phyloP scores from a whole-genome alignment of 2,329 filamentous ascomycete species.

The Teratosphaeria gauchensis region DNA sequence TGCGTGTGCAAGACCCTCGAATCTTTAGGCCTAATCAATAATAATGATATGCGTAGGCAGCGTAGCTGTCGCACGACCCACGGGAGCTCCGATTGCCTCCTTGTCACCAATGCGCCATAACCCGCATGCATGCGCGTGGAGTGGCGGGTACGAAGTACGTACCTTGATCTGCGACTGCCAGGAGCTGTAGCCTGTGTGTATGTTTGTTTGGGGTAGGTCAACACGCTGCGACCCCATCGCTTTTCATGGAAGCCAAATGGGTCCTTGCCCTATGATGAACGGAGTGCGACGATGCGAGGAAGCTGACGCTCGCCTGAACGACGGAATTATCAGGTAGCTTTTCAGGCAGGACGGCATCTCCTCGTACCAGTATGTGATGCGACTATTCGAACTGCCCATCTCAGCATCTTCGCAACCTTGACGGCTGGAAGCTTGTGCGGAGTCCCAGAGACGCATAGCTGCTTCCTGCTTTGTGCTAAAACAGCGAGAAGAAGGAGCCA shows the following conservation, averaged over 20 bases:
- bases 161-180: neutral
- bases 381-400: neutral
- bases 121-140: neutral
- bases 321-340: neutral
- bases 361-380: neutral
- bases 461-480: neutral
- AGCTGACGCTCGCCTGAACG: neutral
- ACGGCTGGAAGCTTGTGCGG: neutral
- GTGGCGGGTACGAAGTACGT: neutral
- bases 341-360: neutral
- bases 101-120: neutral
- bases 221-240: neutral
- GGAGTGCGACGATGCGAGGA: neutral
- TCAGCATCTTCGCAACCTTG: neutral
- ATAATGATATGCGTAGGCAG: neutral
- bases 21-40: no score
- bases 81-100: neutral
- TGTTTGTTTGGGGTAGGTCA: neutral
- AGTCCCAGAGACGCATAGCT: neutral
- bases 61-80: neutral
- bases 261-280: neutral
- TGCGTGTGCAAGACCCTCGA: neutral
- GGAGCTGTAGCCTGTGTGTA: neutral
- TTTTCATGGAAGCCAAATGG: neutral
- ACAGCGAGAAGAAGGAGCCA: neutral